Conservation (phyloP, 148 eudicot species). For the Silene latifolia region DNA sequence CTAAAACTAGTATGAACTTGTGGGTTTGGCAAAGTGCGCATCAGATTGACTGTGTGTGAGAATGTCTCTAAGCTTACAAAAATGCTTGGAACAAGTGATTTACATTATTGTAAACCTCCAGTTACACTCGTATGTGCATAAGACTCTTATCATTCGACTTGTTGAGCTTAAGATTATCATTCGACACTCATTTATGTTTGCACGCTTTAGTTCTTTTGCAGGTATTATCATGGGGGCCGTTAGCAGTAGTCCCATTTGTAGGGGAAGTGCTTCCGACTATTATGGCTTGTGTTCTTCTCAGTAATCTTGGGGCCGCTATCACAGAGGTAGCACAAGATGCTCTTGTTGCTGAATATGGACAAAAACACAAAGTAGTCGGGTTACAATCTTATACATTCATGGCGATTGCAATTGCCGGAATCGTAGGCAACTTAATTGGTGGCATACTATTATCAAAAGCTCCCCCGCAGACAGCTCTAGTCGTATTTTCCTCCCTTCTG, state of each 20-base stretch:
- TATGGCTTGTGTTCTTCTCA: slow-evolving; percentile 73
- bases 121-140: too few species aligned
- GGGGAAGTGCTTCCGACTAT: slow-evolving; percentile 60
- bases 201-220: slow-evolving; percentile 66
- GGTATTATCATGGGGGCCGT: slow-evolving; percentile 76
- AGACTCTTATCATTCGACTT: too few species aligned
- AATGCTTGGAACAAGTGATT: too few species aligned
- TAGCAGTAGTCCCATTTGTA: slow-evolving; percentile 60
- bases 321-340: slow-evolving; percentile 94
- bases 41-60: too few species aligned
- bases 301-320: slow-evolving; percentile 85
- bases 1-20: too few species aligned
- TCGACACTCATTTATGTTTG: slow-evolving; percentile 16
- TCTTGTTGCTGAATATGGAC: slow-evolving; percentile 86
- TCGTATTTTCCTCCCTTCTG: slow-evolving; percentile 49
- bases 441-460: slow-evolving; percentile 61
- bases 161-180: not conserved
- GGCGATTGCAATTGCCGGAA: slow-evolving; percentile 89
- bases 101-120: too few species aligned
- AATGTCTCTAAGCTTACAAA: too few species aligned
- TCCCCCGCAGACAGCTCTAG: slow-evolving; percentile 51
- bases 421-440: slow-evolving; percentile 73
- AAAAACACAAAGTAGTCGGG: slow-evolving; percentile 56
- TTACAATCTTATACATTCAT: slow-evolving; percentile 85
- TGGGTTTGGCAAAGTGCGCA: too few species aligned